Evolutionary conservation across 1,284 basidiomycete species (phyloP).

Genomic region (Trametes versicolor): DNA sequence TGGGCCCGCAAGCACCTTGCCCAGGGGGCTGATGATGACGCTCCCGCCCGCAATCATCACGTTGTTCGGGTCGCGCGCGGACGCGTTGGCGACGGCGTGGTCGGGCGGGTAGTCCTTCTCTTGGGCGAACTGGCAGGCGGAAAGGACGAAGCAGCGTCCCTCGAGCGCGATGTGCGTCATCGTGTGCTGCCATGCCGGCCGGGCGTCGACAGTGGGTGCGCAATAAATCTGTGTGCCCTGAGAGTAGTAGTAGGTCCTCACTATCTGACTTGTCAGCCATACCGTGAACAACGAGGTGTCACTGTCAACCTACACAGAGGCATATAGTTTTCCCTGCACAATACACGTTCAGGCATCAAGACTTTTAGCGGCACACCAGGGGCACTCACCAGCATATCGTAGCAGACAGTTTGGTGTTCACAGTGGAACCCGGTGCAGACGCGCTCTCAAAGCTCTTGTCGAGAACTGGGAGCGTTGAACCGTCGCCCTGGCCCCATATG

Average conservation of each 20-base stretch:
- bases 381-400: conserved; percentile 73
- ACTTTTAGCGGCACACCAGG: not conserved
- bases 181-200: conserved; percentile 69
- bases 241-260: conserved; percentile 69
- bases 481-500: conserved; percentile 72
- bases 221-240: conserved; percentile 73
- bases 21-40: conserved; percentile 74
- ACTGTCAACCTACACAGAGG: conserved; percentile 59
- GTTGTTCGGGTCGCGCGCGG: conserved; percentile 56
- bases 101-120: conserved; percentile 69
- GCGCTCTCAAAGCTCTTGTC: conserved; percentile 39
- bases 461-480: conserved; percentile 46
- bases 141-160: conserved; percentile 80
- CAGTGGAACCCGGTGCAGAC: conserved; percentile 36
- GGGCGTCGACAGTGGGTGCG: conserved; percentile 76
- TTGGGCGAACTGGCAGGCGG: conserved; percentile 70
- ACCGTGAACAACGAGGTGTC: conserved; percentile 11
- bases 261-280: conserved; percentile 42
- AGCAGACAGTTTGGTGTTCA: conserved; percentile 65
- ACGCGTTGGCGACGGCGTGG: conserved; percentile 57
- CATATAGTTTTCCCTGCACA: conserved; percentile 79
- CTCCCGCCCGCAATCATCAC: conserved; percentile 78
- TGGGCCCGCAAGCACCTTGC: conserved; percentile 75
- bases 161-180: conserved; percentile 83
- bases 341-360: not conserved